Percentiles rank a stretch among this genome's conserved stretches.
phyloP scores from a whole-genome alignment of 225 moss, liverwort and hornwort genomes.

The Pseudoscleropodium purum region DNA sequence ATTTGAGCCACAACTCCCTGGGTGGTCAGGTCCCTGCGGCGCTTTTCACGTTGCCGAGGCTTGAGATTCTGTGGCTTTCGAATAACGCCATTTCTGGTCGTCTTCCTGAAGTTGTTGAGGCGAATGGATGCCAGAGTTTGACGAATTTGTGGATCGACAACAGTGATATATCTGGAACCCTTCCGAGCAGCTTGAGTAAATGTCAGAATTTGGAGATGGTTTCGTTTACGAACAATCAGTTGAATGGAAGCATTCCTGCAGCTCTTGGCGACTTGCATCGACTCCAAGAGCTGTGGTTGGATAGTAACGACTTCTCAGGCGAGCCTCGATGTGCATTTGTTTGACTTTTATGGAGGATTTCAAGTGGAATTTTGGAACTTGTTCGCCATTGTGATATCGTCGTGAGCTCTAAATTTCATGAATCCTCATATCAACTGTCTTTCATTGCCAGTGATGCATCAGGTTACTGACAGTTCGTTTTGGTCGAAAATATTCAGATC shows the following conservation, averaged over 20 bases:
- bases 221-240: too few species aligned
- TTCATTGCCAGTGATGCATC: neutral
- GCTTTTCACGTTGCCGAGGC: neutral
- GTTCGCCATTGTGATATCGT: too few species aligned
- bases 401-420: too few species aligned
- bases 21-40: neutral
- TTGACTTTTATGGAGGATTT: neutral
- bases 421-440: neutral
- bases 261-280: too few species aligned
- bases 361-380: neutral
- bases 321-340: neutral
- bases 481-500: too few species aligned
- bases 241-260: too few species aligned
- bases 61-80: neutral
- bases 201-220: too few species aligned
- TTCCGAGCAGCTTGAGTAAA: too few species aligned
- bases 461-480: neutral
- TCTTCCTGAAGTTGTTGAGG: neutral
- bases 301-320: too few species aligned
- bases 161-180: too few species aligned
- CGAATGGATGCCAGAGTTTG: neutral
- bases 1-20: neutral
- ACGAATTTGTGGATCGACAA: neutral
- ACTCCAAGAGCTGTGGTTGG: too few species aligned
- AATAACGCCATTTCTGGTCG: neutral